Conservation (phyloP, 805 yeast species). For the Barnettozyma vustinii region DNA sequence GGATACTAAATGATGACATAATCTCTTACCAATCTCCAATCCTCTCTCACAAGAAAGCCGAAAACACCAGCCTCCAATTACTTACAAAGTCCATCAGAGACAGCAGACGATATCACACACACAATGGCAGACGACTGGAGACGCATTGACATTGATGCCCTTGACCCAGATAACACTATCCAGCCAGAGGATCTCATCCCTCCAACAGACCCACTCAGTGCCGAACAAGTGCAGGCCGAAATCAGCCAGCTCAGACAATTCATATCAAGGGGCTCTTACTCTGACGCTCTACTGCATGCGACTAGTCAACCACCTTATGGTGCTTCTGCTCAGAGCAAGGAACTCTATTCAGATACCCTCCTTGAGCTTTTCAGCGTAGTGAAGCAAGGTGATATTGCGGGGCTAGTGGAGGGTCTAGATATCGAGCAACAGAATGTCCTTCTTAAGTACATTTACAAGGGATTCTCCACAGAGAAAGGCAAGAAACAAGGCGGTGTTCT, state of each 20-base stretch:
- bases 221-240: constrained; percentile 49
- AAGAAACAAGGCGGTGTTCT: constrained; percentile 83
- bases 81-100: background rate
- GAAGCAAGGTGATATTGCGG: constrained; percentile 60
- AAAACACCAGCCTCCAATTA: background rate
- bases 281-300: constrained; percentile 57
- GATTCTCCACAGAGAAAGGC: constrained; percentile 73
- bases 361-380: constrained; percentile 67
- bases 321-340: constrained; percentile 53
- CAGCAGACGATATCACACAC: background rate
- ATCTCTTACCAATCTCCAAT: background rate
- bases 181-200: constrained; percentile 58
- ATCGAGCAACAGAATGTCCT: constrained; percentile 69
- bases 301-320: constrained; percentile 82
- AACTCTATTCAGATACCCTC: constrained; percentile 47
- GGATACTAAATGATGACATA: background rate
- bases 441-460: constrained; percentile 79
- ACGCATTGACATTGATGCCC: constrained; percentile 89
- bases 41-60: background rate
- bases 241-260: constrained; percentile 54
- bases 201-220: constrained; percentile 37
- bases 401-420: constrained; percentile 52
- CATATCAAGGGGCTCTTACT: constrained; percentile 66
- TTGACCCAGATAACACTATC: constrained; percentile 71
- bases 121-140: constrained; percentile 71